Evolutionary conservation across 257 asterid genomes (phyloP), one percentile per base, ranked within the genome.

Genomic region (Gentiana straminea): DNA sequence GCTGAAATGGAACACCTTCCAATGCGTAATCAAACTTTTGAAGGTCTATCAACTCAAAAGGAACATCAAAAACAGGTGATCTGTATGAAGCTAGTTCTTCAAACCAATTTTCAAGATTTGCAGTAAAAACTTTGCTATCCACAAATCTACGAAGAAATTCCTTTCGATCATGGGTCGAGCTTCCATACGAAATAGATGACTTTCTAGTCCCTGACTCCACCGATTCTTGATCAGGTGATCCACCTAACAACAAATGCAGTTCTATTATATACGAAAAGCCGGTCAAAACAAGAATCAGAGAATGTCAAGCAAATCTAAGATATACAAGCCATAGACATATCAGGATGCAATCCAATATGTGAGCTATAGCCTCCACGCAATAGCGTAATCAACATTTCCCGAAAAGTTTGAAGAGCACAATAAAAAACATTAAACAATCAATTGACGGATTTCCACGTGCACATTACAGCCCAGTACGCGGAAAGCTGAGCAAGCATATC

Each of bases 11-110:
- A 71, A 88, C 70, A 38, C 89, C 95, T 76, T 88, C 99, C 45
- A 92, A 75, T 37, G 97, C 94, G 61, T 92, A 92, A 70, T 92
- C 99, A 58, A 88, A 92, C 73, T 92, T 85, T 52, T 88, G 97
- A 71, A 92, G 88, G 67, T 92, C 99, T 61, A 92, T 77, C 71
- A 83, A 74, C 82, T 92, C 95, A 57, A 92, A 92, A 66, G 97
- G 99, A 54, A 79, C 79, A 56, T 81, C 89, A 69, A 83, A 83
- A 38, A 69, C 57, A 57, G 77, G 67, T 2, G 61, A 55, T 13
- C 39, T 57, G 52, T 53, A 68, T 59, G 70, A 77, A 57, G 68
- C 70, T 49, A 77, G 56, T 50, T 85, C 83, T 55, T 81, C 80
- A 41, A 79, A 69, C 97, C 97, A 88, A 52, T 65, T 50, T 32